phyloP scores from a whole-genome alignment of 169 alveolate species.

The Eimeria tenella region DNA sequence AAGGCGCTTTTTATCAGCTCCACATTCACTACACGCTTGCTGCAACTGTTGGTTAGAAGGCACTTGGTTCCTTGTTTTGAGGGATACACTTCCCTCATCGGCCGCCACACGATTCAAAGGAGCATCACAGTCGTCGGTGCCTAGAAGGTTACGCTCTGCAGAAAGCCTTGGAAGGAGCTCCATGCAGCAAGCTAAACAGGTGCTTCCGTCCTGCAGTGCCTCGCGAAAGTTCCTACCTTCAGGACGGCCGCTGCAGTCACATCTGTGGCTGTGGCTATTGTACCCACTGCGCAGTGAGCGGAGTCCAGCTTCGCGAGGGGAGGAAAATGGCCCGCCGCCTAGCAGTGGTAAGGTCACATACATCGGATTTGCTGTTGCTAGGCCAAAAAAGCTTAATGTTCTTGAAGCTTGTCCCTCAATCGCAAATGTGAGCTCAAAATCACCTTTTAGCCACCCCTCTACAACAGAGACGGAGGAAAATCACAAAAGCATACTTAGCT shows the following conservation, averaged over 20 bases:
- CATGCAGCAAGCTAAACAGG: constrained; percentile 58
- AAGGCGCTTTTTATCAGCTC: background rate
- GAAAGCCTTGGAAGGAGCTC: constrained; percentile 63
- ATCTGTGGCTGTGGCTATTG: background rate
- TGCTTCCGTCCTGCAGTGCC: background rate
- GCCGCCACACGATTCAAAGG: constrained; percentile 17
- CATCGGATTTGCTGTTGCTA: constrained; percentile 45
- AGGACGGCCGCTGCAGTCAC: constrained; percentile 1
- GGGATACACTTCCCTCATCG: constrained; percentile 17
- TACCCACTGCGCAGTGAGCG: constrained; percentile 18
- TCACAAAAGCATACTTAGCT: background rate
- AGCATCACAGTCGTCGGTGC: constrained; percentile 18
- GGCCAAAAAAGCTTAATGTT: constrained; percentile 54
- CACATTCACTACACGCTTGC: background rate
- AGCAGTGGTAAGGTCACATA: constrained; percentile 32
- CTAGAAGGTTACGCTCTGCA: constrained; percentile 53
- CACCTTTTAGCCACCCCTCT: constrained; percentile 69
- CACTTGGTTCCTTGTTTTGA: background rate
- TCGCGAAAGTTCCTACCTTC: background rate
- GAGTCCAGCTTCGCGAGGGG: constrained; percentile 33
- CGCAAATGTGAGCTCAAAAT: constrained; percentile 53
- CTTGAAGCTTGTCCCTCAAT: constrained; percentile 43
- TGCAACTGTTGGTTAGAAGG: constrained; percentile 52
- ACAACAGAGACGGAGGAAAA: background rate
- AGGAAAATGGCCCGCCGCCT: background rate